Base-by-base conservation (phyloP, 192 early-diverging fungal species). In the Coemansia sp. region DNA sequence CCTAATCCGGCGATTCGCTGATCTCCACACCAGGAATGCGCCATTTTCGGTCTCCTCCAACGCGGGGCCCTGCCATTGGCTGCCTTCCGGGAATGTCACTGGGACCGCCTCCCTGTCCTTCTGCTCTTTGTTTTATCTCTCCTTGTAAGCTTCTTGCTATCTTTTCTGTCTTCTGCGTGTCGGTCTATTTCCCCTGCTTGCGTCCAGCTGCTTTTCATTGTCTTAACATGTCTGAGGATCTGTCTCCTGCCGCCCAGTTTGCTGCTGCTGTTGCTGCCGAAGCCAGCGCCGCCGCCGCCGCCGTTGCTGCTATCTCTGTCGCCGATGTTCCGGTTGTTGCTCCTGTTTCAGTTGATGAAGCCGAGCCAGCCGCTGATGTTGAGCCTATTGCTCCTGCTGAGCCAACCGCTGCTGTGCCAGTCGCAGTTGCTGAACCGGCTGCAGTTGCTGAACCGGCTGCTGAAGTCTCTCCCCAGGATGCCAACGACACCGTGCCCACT, bases 161-260 rank as follows among this genome's bases (percentile, higher is more conserved):
- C 31, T 34, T 34, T 34, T 34, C 31, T 59, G 18, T 56, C 23
- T 42, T 55, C 58, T 68, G 71, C 71, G 62, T 74, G 71, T 73
- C 66, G 65, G 61, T 63, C 61, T 54, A 9, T 28, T 55, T 21
- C 36, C 31, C 31, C 31, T 34, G 31, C 48, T 34, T 54, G 24
- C 37, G 21, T 58, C 47, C 17, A 49, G 46, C 20, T 14, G 18
- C 12, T 56, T 56, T 56, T 28, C 15, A 4, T 37, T 46, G 9
- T 48, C 37, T 59, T 55, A 20, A 50, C 65, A 76, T 76, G 74
- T 58, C 74, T 5, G 64, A 60, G 9, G 63, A 68, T 49, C 50
- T 69, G 24, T 72, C 75, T 40, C 75, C 75, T 12, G 75, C 75
- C 8, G 75, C 75, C 24, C 75, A 72, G 61, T 78, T 78, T 60